Evolutionary conservation across 805 yeast genomes (phyloP).

Genomic region (Saccharomycopsis javanensis): DNA sequence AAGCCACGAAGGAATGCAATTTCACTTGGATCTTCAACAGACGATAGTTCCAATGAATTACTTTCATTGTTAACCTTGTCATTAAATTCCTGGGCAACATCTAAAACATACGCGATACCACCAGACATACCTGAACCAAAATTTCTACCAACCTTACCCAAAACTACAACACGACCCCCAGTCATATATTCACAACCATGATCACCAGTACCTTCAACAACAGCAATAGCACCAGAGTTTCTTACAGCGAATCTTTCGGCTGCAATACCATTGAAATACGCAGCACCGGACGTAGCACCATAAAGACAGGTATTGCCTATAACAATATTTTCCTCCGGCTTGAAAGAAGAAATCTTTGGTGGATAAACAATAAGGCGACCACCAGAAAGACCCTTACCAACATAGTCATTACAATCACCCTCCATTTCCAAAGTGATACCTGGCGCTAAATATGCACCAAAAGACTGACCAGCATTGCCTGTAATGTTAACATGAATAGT

Average conservation of each 20-base stretch:
- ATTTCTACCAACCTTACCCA: constrained; percentile 86
- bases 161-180: constrained; percentile 93
- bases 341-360: constrained; percentile 71
- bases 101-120: constrained; percentile 95
- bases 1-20: constrained; percentile 89
- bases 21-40: constrained; percentile 77
- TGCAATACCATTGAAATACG: constrained; percentile 92
- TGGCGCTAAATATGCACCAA: constrained; percentile 94
- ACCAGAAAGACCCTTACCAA: constrained; percentile 95
- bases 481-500: constrained; percentile 85
- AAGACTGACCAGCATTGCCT: constrained; percentile 97
- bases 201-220: constrained; percentile 95
- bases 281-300: constrained; percentile 94
- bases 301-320: constrained; percentile 96
- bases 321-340: constrained; percentile 92
- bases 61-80: constrained; percentile 63
- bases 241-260: constrained; percentile 98
- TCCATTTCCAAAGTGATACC: constrained; percentile 92
- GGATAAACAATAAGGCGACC: constrained; percentile 91
- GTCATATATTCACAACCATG: constrained; percentile 99
- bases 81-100: constrained; percentile 81
- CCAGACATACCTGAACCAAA: constrained; percentile 97
- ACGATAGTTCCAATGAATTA: constrained; percentile 62
- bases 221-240: constrained; percentile 96
- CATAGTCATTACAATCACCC: constrained; percentile 97